Conservation (phyloP, 108 stramenopile species). For the Phaeodactylum tricornutum region DNA sequence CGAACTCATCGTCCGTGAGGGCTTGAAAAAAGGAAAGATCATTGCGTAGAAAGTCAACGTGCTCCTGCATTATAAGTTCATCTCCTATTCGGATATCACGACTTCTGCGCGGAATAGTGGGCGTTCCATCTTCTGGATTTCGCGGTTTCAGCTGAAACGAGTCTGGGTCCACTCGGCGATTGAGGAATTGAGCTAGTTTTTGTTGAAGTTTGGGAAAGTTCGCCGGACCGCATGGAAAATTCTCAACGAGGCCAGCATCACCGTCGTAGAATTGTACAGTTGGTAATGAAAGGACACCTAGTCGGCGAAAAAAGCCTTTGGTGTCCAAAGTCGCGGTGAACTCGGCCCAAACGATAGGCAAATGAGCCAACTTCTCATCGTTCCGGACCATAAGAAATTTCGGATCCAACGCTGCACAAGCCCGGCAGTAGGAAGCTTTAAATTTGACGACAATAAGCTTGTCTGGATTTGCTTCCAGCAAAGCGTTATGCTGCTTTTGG, state of each 20-base stretch:
- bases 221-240: conserved; percentile 61
- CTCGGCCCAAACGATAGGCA: conserved; percentile 56
- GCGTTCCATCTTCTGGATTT: too few relatives aligned
- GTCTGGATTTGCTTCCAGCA: conserved; percentile 49
- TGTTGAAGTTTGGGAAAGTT: conserved; percentile 54
- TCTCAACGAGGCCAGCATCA: conserved; percentile 45
- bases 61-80: conserved; percentile 30
- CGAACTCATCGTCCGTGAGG: conserved; percentile 49
- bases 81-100: conserved; percentile 40
- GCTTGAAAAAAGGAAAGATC: conserved; percentile 54
- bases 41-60: conserved; percentile 31
- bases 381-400: conserved; percentile 46
- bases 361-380: conserved; percentile 20
- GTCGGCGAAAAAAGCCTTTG: conserved; percentile 41
- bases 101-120: conserved; percentile 14
- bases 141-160: conserved; percentile 24
- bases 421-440: conserved; percentile 70
- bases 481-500: conserved; percentile 1
- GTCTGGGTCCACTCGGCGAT: conserved; percentile 37
- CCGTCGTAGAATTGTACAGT: conserved; percentile 65
- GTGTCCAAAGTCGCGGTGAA: conserved; percentile 26
- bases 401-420: conserved; percentile 44
- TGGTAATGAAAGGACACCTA: conserved; percentile 51
- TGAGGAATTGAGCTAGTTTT: conserved; percentile 48
- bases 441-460: conserved; percentile 76